phyloP scores from a whole-genome alignment of 495 filamentous ascomycete species.

The Pseudomonodictys pantanalensis region DNA sequence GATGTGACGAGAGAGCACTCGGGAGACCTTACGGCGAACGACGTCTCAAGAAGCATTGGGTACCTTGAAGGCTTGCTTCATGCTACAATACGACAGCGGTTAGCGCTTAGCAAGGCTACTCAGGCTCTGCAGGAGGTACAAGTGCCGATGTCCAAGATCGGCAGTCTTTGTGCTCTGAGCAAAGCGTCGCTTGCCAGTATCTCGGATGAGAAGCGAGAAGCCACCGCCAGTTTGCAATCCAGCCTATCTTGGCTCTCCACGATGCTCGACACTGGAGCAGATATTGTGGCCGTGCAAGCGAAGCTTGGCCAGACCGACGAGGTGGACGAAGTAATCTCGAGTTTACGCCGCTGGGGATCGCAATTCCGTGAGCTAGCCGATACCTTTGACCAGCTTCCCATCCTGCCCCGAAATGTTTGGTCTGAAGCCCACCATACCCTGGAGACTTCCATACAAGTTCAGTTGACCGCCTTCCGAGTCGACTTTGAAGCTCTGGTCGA shows the following conservation, averaged over 20 bases:
- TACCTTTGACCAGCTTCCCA: constrained; percentile 5
- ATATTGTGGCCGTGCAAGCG: constrained; percentile 34
- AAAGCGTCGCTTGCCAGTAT: neutral
- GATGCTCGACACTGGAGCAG: constrained; percentile 17
- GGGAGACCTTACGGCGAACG: constrained; percentile 74
- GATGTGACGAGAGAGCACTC: constrained; percentile 66
- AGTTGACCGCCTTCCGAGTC: constrained; percentile 11
- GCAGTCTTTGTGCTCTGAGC: neutral
- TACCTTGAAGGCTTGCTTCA: constrained; percentile 79
- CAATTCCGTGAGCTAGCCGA: constrained; percentile 9
- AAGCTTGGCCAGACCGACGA: constrained; percentile 32
- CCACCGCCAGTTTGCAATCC: neutral
- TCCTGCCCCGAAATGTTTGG: constrained; percentile 22
- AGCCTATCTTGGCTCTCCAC: constrained; percentile 26
- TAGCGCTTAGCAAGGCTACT: constrained; percentile 1
- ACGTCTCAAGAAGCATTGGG: constrained; percentile 72
- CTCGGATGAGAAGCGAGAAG: neutral
- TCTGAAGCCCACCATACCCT: constrained; percentile 13
- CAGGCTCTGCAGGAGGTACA: constrained; percentile 5
- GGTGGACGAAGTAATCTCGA: constrained; percentile 16
- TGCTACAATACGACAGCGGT: constrained; percentile 64
- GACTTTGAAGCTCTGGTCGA: constrained; percentile 12
- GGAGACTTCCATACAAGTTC: neutral
- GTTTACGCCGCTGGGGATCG: constrained; percentile 11
- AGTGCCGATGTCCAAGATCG: neutral